These are phyloP conservation scores for Hygrophoropsis aurantiaca DNA, from an alignment of 768 basidiomycete genomes.

Conservation along the genomic window DNA sequence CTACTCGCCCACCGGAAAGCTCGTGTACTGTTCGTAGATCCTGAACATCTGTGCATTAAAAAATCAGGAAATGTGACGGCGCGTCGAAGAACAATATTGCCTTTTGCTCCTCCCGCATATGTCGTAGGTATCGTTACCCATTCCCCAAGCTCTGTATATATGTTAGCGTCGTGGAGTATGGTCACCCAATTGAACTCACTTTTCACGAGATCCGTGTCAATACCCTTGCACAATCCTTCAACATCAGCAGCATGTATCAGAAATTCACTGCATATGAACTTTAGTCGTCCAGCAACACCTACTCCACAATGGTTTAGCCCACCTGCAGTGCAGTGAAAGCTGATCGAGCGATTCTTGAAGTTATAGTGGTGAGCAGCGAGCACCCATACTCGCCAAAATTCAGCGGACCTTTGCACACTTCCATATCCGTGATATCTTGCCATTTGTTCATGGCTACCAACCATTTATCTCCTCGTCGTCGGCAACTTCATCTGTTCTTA, in stretches of 20 bases:
- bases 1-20: slow-evolving; percentile 78
- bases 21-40: slow-evolving; percentile 81
- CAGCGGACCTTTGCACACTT: slow-evolving; percentile 72
- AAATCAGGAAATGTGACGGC: slow-evolving; percentile 9
- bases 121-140: slow-evolving; percentile 93
- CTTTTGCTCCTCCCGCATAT: slow-evolving; percentile 95
- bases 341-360: slow-evolving; percentile 70
- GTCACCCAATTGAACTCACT: slow-evolving; percentile 45
- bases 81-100: no score
- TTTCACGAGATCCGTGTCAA: slow-evolving; percentile 83
- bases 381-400: not conserved
- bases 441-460: slow-evolving; percentile 98
- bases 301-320: slow-evolving; percentile 5
- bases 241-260: slow-evolving; percentile 98
- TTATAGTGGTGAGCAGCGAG: not conserved
- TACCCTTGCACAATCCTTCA: slow-evolving; percentile 94
- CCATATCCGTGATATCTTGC: slow-evolving; percentile 95
- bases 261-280: slow-evolving; percentile 71
- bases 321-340: slow-evolving; percentile 84
- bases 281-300: not conserved
- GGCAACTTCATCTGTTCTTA: slow-evolving; percentile 58
- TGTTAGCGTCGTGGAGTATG: slow-evolving; percentile 9
- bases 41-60: slow-evolving; percentile 55
- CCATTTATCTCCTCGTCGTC: slow-evolving; percentile 75
- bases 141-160: slow-evolving; percentile 71